Conservation (phyloP, 2,329 filamentous ascomycete species). For the Coniella lustricola region DNA sequence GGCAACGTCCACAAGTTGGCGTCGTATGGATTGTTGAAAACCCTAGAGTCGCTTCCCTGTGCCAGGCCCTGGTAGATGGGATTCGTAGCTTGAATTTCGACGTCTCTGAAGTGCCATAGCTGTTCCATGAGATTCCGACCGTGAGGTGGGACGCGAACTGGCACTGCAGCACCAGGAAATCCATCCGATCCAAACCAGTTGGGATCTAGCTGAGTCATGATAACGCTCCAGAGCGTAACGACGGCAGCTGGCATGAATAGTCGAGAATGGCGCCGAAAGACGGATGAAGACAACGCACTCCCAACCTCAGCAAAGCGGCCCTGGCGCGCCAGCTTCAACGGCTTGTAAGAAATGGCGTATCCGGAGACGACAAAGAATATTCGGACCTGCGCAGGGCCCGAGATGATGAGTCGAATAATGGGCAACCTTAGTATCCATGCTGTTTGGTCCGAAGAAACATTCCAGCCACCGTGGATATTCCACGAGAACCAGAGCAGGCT, state of each 20-base stretch:
- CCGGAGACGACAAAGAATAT: conserved; percentile 34
- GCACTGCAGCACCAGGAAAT: conserved; percentile 18
- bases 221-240: conserved; percentile 14
- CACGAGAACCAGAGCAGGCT: conserved; percentile 13
- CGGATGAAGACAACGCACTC: conserved; percentile 21
- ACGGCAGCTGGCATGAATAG: conserved; percentile 22
- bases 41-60: neutral
- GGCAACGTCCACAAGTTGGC: conserved; percentile 31
- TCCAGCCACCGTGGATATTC: conserved; percentile 14
- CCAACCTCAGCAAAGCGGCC: conserved; percentile 18
- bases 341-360: conserved; percentile 31
- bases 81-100: conserved; percentile 15
- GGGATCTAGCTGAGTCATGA: conserved; percentile 15
- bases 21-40: conserved; percentile 22
- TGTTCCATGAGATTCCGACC: conserved; percentile 18
- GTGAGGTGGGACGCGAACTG: conserved; percentile 16
- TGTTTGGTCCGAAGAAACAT: conserved; percentile 5
- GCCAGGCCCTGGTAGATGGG: conserved; percentile 15
- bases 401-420: conserved; percentile 25
- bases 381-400: conserved; percentile 25
- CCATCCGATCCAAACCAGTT: conserved; percentile 14
- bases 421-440: conserved; percentile 22
- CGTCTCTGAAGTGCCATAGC: conserved; percentile 16
- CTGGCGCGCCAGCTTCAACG: conserved; percentile 24
- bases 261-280: conserved; percentile 23